Evolutionary conservation across 805 yeast genomes (phyloP), one percentile per base, ranked within the genome.

Genomic region (Saturnispora sekii): DNA sequence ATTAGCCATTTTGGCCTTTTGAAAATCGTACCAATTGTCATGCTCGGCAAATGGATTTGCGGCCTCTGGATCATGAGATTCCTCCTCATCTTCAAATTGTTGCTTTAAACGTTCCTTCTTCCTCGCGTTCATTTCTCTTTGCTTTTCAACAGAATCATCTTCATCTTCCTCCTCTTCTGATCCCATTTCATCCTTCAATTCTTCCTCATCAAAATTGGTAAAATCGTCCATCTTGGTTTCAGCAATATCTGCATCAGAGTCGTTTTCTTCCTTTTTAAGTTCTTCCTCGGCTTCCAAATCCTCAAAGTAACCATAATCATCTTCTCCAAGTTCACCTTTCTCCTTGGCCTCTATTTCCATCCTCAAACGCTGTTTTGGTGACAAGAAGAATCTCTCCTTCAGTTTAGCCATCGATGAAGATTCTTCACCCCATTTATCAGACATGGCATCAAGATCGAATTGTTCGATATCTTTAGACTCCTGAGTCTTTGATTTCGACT

Each of bases 1-100:
- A 62, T 93, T 90, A 46, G 96, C 88, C 79, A 94, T 89, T 58
- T 89, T 90, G 49, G 95, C 94, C 68, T 93, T 93, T 63, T 93
- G 97, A 63, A 84, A 78, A 61, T 90, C 97, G 61, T 90, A 93
- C 98, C 98, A 93, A 0, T 96, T 88, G 56, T 90, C 97, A 46
- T 86, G 87, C 58, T 84, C 94, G 45, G 76, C 81, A 37, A 60
- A 60, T 37, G 63, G 65, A 48, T 74, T 73, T 11, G 41, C 46
- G 4, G 42, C 32, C 10, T 85, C 85, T 51, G 86, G 95, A 21
- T 80, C 87, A 14, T 84, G 85, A 53, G 77, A 77, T 38, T 78
- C 79, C 54, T 81, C 88, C 60, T 81, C 87, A 43, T 79, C 87
- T 58, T 93, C 97, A 58, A 93, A 87, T 60, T 93, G 97, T 56